Base-by-base conservation (phyloP, 495 filamentous ascomycete genomes). In the Glonium stellatum region DNA sequence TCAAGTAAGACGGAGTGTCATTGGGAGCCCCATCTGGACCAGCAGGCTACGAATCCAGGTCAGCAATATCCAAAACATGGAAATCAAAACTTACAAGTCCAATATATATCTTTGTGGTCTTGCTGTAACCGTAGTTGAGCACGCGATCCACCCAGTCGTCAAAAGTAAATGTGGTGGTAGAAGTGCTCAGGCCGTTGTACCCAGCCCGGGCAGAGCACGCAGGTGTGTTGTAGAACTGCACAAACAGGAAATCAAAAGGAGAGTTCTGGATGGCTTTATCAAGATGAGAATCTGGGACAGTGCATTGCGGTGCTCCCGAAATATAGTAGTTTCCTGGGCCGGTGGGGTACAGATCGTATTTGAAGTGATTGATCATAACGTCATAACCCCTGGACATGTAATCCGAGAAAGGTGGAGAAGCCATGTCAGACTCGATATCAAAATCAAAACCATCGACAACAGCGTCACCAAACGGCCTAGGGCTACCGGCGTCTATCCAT, bases 141-240 rank as follows among this genome's bases (percentile, higher is more conserved):
- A 68, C 53, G 25, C 56, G 70, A 0, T 57, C 31, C 0, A 63
- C 70, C 78, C 78, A 82, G 0, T 55, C 47, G 57, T 73, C 66
- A 62, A 73, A 78, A 19, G 62, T 69, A 72, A 66, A 77, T 69
- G 25, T 69, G 61, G 41, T 59, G 37, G 21, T 36, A 54, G 39
- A 25, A 48, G 15, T 63, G 50, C 47, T 71, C 69, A 49, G 68
- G 58, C 49, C 64, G 55, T 67, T 67, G 46, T 63, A 63, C 5
- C 72, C 82, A 51, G 73, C 68, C 10, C 74, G 70, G 1, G 82
- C 82, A 48, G 77, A 79, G 71, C 84, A 87, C 15, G 62, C 63
- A 3, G 68, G 57, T 4, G 67, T 75, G 63, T 76, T 76, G 64
- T 75, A 76, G 63, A 76, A 76, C 44, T 76, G 74, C 15, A 74